Base-by-base conservation (phyloP, 75 land plant genomes). In the Pinus taeda region DNA sequence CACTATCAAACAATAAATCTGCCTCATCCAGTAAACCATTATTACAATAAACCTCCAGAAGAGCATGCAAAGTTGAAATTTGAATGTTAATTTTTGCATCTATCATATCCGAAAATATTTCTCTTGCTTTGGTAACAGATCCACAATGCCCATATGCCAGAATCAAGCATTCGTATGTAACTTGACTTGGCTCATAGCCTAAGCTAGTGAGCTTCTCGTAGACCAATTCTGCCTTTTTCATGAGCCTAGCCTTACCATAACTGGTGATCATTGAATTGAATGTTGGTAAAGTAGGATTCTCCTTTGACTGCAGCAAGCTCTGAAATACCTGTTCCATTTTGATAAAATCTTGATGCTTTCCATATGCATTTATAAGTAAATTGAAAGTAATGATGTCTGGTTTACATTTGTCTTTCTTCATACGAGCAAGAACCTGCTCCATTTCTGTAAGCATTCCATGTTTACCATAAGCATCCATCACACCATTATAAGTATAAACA, bases 381-480 rank as follows among this genome's bases (percentile, higher is more conserved):
- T 96, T 96, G 74, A 85, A 96, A 14, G 99, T 92, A 56, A 96
- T 89, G 13, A 82, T 70, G 73, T 96, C 95, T 20, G 99, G 95
- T 76, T 86, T 94, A 45, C 79, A 74, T 57, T 89, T 87, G 37
- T 81, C 64, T 53, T 74, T 75, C 64, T 89, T 89, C 99, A 96
- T 96, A 15, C 76, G 64, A 11, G 82, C 17, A 59, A 94, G 85
- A 18, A 89, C 84, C 30, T 78, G 71, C 73, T 94, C 99, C 99
- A 96, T 96, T 62, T 90, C 90, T 62, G 60, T 73, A 57, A 90
- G 77, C 84, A 87, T 83, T 33, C 97, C 97, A 80, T 84, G 85
- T 79, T 96, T 96, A 67, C 97, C 99, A 86, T 90, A 94, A 15
- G 97, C 97, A 83, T 94, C 97, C 88, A 96, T 90, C 21, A 96